Percentiles rank a stretch among this genome's conserved stretches.
phyloP scores from a whole-genome alignment of 2,329 filamentous ascomycete species.

The Aspergillus sp. region DNA sequence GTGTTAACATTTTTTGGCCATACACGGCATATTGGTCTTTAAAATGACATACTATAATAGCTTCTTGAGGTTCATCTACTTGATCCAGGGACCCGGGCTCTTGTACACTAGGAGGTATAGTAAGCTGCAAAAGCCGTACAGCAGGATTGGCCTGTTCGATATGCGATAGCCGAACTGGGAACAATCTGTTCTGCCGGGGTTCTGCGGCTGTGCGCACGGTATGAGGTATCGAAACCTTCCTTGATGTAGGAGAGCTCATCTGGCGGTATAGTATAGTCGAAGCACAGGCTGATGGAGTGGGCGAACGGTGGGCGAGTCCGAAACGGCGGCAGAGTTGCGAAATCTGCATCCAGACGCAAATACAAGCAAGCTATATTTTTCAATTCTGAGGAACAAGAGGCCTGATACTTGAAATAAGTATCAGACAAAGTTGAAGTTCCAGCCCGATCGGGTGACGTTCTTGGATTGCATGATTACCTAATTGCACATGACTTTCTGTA shows the following conservation, averaged over 20 bases:
- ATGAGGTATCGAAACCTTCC: conserved; percentile 52
- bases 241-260: conserved; percentile 28
- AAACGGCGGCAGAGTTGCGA: conserved; percentile 9
- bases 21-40: neutral
- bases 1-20: neutral
- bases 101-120: conserved; percentile 50
- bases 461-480: neutral
- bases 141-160: conserved; percentile 66
- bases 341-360: conserved; percentile 14
- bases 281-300: conserved; percentile 5
- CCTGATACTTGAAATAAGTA: neutral
- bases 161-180: conserved; percentile 60
- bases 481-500: neutral
- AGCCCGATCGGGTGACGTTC: conserved; percentile 7
- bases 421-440: neutral
- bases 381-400: neutral
- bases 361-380: neutral
- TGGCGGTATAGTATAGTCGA: conserved; percentile 3
- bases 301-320: conserved; percentile 2
- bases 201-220: conserved; percentile 72
- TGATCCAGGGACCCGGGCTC: conserved; percentile 20
- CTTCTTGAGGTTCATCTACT: conserved; percentile 25
- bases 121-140: conserved; percentile 68
- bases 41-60: conserved; percentile 52
- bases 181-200: conserved; percentile 66